Conservation (phyloP, 768 basidiomycete genomes). For the Mrakia hoshinonis region DNA sequence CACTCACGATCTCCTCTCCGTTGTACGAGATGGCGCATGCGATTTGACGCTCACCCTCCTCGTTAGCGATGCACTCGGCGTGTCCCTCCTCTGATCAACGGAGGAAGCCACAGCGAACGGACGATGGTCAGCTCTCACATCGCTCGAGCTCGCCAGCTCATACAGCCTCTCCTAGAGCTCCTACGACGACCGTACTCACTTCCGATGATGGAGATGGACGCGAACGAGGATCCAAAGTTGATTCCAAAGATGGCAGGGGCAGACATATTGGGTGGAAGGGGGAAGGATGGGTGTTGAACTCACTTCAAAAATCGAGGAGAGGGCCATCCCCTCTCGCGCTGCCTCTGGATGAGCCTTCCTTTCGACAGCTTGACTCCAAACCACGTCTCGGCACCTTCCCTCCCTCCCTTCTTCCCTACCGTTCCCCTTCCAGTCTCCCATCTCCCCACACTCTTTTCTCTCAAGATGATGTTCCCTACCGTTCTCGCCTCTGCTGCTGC, state of each 20-base stretch:
- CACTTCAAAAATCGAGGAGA: neutral
- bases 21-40: constrained; percentile 85
- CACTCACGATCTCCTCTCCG: constrained; percentile 77
- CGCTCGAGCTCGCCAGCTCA: too few species aligned
- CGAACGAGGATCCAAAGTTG: constrained; percentile 91
- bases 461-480: neutral
- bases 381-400: neutral
- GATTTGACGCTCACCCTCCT: constrained; percentile 97
- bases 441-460: neutral
- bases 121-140: neutral
- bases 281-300: neutral
- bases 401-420: neutral
- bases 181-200: constrained; percentile 38
- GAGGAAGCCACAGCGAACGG: neutral
- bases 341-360: too few species aligned
- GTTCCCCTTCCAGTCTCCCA: neutral
- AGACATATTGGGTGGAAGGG: neutral
- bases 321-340: neutral
- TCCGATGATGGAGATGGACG: constrained; percentile 88
- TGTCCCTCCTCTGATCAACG: constrained; percentile 59
- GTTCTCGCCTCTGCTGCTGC: neutral
- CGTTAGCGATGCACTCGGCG: constrained; percentile 92
- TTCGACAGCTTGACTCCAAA: too few species aligned
- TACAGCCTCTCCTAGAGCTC: too few species aligned
- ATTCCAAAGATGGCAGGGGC: constrained; percentile 56